Conservation (phyloP, 768 basidiomycete species). For the Tremella fuciformis region DNA sequence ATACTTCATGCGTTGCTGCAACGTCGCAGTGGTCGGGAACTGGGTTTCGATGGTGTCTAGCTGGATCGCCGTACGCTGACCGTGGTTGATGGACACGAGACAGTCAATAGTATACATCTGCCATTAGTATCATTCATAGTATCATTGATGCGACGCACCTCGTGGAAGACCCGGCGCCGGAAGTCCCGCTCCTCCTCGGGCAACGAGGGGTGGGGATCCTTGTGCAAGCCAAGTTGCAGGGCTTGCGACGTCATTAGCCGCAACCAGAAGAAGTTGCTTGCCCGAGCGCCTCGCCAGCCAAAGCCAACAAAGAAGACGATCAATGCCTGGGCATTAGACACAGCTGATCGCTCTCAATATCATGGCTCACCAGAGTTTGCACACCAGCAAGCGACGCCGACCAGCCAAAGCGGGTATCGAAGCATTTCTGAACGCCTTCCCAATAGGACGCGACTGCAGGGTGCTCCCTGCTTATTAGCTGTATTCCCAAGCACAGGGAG, state of each 20-base stretch:
- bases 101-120: conserved; percentile 38
- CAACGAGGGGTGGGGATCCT: conserved; percentile 39
- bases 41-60: conserved; percentile 36
- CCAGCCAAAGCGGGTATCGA: conserved; percentile 46
- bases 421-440: conserved; percentile 41
- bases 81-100: conserved; percentile 42
- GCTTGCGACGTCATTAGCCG: conserved; percentile 37
- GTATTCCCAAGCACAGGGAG: background rate
- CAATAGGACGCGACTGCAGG: conserved; percentile 35
- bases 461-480: conserved; percentile 15
- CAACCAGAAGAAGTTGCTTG: conserved; percentile 44
- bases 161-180: conserved; percentile 40
- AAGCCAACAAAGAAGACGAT: conserved; percentile 42
- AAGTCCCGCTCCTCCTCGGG: conserved; percentile 37
- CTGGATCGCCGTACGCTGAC: conserved; percentile 35
- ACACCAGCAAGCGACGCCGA: conserved; percentile 41
- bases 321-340: conserved; percentile 9
- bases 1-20: conserved; percentile 26
- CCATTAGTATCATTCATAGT: background rate
- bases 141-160: conserved; percentile 11
- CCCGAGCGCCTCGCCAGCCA: conserved; percentile 41
- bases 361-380: conserved; percentile 29
- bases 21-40: conserved; percentile 21
- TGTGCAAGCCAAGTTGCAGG: conserved; percentile 39
- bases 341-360: background rate